A percentile compares a stretch with the other conserved stretches of the same genome.
Evolutionary conservation across 2,329 filamentous ascomycete genomes (phyloP).

Genomic region (Fusarium compactum): DNA sequence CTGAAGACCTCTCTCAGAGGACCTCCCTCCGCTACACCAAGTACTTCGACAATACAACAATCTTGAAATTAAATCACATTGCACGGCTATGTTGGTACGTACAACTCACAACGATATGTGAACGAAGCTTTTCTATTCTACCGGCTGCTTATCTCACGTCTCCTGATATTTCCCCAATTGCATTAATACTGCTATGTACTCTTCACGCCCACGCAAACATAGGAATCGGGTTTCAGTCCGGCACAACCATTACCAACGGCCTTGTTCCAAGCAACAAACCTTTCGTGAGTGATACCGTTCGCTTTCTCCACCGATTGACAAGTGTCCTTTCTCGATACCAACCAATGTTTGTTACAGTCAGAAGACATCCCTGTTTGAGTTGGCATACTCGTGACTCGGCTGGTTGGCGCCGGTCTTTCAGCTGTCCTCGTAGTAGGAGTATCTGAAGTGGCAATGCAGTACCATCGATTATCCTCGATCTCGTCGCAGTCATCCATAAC

Average conservation of each 20-base stretch:
- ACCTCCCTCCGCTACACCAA: too few species aligned
- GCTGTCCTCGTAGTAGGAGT: not conserved
- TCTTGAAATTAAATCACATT: too few species aligned
- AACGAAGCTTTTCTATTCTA: too few species aligned
- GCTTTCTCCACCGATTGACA: slow-evolving; percentile 6
- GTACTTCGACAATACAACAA: too few species aligned
- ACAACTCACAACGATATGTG: too few species aligned
- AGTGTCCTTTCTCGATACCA: not conserved
- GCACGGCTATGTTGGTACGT: too few species aligned
- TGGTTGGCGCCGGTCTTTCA: fast-evolving
- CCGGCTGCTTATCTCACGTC: too few species aligned
- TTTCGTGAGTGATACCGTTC: not conserved
- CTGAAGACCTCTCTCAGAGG: too few species aligned
- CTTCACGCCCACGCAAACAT: not conserved
- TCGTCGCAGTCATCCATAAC: fast-evolving
- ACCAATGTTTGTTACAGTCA: fast-evolving
- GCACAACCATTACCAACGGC: not conserved
- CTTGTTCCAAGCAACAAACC: not conserved
- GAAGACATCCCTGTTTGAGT: not conserved
- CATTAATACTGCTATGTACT: too few species aligned
- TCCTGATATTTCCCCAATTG: too few species aligned
- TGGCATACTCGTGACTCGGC: fast-evolving
- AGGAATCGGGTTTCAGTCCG: not conserved
- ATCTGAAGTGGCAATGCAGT: fast-evolving
- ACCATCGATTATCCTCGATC: not conserved